Evolutionary conservation across 108 stramenopile genomes (phyloP), one percentile per base, ranked within the genome.

Genomic region (Cyclostephanos invisitatus): DNA sequence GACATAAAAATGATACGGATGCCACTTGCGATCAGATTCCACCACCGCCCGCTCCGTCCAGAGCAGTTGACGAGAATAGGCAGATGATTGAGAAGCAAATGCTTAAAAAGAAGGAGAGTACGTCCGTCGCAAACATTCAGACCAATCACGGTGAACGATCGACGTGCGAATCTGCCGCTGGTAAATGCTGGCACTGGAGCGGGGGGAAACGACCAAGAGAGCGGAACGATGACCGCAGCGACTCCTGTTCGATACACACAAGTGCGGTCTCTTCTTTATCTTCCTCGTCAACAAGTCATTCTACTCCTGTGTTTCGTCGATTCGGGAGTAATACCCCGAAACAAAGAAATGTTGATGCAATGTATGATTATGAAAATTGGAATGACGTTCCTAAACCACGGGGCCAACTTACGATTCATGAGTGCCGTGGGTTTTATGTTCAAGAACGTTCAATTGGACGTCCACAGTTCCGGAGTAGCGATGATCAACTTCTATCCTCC

Each of bases 391-490:
- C 22, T 10, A 54, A 54, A 54, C 53, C 53, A 24, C 53, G 24
- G 2, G 53, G 53, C 53, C 53, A 54, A 54, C 9, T 25, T 9
- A 54, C 53, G 22, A 54, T 54, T 54, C 8, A 54, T 25, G 53
- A 54, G 22, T 54, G 53, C 21, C 53, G 53, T 25, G 53, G 12
- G 0, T 54, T 54, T 54, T 54, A 27, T 25, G 53, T 54, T 24
- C 22, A 11, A 54, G 25, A 53, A 25, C 7, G 14, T 21, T 14
- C 51, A 53, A 54, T 0, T 25, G 25, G 22, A 27, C 53, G 25
- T 3, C 8, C 25, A 20, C 10, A 27, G 22, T 27, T 54, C 53
- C 53, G 21, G 25, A 54, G 0, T 27, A 12, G 53, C 25, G 53
- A 25, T 25, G 25, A 27, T 46, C 44, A 17, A 15, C 14, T 11